phyloP scores from a whole-genome alignment of 2,329 filamentous ascomycete species.

The Alternaria incomplexa region DNA sequence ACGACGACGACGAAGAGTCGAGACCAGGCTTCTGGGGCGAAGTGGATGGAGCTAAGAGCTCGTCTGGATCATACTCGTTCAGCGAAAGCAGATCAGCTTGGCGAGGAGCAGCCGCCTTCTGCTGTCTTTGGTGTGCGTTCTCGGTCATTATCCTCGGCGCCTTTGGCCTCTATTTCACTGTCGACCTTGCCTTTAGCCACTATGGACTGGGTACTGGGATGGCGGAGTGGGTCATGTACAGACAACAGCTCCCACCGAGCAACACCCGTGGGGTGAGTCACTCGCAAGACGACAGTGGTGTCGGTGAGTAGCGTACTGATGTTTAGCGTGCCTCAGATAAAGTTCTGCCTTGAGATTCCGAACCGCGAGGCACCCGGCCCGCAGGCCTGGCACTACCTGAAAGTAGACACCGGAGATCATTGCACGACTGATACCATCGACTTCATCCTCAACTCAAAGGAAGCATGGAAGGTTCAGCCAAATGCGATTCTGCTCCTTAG shows the following conservation, averaged over 20 bases:
- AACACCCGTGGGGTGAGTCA: not conserved
- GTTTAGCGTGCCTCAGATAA: constrained; percentile 11
- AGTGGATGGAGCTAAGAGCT: not conserved
- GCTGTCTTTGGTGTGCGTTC: constrained; percentile 7
- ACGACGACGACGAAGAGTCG: constrained; percentile 15
- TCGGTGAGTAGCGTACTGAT: not conserved
- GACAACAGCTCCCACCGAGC: not conserved
- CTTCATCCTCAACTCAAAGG: not conserved
- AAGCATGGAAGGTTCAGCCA: constrained; percentile 3
- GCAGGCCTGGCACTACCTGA: constrained; percentile 23
- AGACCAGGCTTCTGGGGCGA: constrained; percentile 19
- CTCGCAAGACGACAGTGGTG: not conserved
- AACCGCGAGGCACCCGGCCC: constrained; percentile 23
- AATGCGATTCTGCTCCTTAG: not conserved
- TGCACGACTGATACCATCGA: not conserved
- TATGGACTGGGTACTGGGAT: constrained; percentile 10
- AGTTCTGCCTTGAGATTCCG: constrained; percentile 23
- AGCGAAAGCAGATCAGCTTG: not conserved
- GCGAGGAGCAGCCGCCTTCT: not conserved
- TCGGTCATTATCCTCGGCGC: constrained; percentile 1
- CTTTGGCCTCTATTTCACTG: constrained; percentile 2
- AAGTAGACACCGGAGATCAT: not conserved
- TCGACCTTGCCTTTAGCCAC: constrained; percentile 7
- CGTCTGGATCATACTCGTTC: not conserved
- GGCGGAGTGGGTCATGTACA: constrained; percentile 6